Conservation (phyloP, 352 stramenopile species). For the Phytophthora pseudosyringae region DNA sequence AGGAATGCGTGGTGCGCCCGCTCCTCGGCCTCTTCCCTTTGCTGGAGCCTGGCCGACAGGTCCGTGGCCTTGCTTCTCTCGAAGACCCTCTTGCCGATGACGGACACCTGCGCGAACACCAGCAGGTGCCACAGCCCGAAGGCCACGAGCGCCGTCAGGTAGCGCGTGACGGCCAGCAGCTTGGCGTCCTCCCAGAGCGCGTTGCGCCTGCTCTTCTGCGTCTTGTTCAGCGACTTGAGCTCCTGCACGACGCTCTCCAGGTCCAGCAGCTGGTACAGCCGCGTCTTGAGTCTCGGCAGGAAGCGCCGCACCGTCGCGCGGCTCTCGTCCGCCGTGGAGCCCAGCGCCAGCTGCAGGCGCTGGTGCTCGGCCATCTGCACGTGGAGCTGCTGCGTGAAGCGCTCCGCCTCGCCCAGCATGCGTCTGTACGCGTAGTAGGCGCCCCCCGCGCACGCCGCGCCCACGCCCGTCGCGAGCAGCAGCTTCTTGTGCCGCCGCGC, state of each 20-base stretch:
- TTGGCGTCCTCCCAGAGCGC: constrained; percentile 81
- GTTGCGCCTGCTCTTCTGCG: constrained; percentile 60
- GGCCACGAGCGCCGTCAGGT: constrained; percentile 75
- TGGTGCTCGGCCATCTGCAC: constrained; percentile 79
- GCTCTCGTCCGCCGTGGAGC: constrained; percentile 79
- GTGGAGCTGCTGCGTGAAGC: constrained; percentile 74
- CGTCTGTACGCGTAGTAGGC: constrained; percentile 75
- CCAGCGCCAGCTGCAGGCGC: constrained; percentile 71
- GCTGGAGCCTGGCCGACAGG: constrained; percentile 17
- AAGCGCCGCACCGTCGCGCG: constrained; percentile 79
- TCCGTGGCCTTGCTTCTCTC: constrained; percentile 52
- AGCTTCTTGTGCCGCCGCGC: constrained; percentile 72
- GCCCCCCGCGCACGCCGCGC: constrained; percentile 55
- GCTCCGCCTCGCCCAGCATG: constrained; percentile 70
- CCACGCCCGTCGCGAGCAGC: constrained; percentile 56
- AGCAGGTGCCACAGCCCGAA: constrained; percentile 83
- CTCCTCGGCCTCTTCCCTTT: constrained; percentile 42
- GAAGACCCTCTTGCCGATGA: constrained; percentile 82
- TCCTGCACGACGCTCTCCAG: constrained; percentile 75
- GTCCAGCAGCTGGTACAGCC: constrained; percentile 66
- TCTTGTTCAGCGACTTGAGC: constrained; percentile 79
- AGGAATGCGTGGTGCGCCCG: constrained; percentile 75
- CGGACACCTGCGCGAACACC: constrained; percentile 78
- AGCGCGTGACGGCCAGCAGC: constrained; percentile 70
- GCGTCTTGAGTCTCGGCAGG: constrained; percentile 66